Conservation (phyloP, 2,329 filamentous ascomycete genomes). For the Xylaria sp. region DNA sequence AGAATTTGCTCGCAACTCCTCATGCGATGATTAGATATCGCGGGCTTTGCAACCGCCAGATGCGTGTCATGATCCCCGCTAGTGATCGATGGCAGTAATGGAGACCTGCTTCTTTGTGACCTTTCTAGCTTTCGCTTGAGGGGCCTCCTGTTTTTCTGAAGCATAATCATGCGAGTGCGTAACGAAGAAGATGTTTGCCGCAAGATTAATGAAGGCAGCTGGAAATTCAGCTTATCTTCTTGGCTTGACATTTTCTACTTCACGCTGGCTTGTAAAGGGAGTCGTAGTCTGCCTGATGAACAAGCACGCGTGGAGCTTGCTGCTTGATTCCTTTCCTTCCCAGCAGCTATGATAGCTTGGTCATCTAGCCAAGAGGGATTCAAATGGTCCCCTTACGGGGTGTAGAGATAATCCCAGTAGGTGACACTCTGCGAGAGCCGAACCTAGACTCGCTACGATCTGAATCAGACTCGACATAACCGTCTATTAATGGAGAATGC, state of each 20-base stretch:
- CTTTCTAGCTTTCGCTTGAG: background rate
- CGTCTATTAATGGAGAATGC: slow-evolving; percentile 44
- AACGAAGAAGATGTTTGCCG: background rate
- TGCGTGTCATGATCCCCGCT: background rate
- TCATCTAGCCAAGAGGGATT: background rate
- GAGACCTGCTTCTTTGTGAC: background rate
- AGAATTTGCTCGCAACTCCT: background rate
- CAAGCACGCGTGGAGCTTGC: background rate
- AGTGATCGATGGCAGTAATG: background rate
- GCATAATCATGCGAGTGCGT: background rate
- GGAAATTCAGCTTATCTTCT: background rate
- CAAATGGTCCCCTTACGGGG: background rate
- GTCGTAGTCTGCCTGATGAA: background rate
- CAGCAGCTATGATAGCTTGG: background rate
- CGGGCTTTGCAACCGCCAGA: background rate
- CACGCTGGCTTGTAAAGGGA: background rate
- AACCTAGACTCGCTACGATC: slow-evolving; percentile 39
- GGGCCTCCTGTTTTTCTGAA: background rate
- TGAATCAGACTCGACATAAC: slow-evolving; percentile 47
- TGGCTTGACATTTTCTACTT: too few species aligned
- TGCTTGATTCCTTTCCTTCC: background rate
- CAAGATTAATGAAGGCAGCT: background rate
- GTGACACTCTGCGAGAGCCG: slow-evolving; percentile 39
- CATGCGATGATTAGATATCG: background rate
- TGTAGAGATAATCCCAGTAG: background rate